Conservation (phyloP, 1,284 basidiomycete species). For the Ustilago esculenta region DNA sequence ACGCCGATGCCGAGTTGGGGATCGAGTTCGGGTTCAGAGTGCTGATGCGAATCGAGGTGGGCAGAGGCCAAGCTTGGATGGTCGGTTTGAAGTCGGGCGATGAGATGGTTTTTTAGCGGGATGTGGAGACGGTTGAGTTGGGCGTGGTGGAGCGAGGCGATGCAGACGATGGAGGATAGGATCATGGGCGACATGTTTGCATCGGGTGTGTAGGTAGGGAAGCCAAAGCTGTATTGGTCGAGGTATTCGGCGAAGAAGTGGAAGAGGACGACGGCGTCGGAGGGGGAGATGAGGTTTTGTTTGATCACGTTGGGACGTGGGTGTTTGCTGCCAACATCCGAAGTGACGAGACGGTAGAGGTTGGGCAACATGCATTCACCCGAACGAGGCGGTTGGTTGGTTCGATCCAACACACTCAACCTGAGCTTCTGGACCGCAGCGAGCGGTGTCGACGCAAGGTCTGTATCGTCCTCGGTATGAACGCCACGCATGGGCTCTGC, state of each 20-base stretch:
- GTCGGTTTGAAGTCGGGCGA: conserved; percentile 32
- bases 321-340: conserved; percentile 35
- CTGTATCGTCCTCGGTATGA: conserved; percentile 25
- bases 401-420: conserved; percentile 37
- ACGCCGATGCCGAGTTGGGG: conserved; percentile 39
- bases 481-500: conserved; percentile 18
- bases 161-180: conserved; percentile 21
- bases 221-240: conserved; percentile 41
- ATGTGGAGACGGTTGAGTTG: conserved; percentile 31
- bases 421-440: conserved; percentile 34
- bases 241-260: conserved; percentile 41
- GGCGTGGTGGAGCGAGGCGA: conserved; percentile 35
- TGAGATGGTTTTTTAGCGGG: conserved; percentile 24
- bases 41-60: conserved; percentile 32
- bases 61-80: conserved; percentile 30
- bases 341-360: conserved; percentile 27
- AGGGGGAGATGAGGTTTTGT: conserved; percentile 28
- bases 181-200: conserved; percentile 49
- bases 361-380: conserved; percentile 26
- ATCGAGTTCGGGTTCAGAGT: conserved; percentile 41
- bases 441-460: conserved; percentile 27
- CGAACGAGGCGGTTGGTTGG: conserved; percentile 19
- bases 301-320: conserved; percentile 38
- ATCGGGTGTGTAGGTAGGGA: conserved; percentile 32
- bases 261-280: conserved; percentile 32